phyloP scores from a whole-genome alignment of 495 filamentous ascomycete species.

The Lasiosphaeria miniovina region DNA sequence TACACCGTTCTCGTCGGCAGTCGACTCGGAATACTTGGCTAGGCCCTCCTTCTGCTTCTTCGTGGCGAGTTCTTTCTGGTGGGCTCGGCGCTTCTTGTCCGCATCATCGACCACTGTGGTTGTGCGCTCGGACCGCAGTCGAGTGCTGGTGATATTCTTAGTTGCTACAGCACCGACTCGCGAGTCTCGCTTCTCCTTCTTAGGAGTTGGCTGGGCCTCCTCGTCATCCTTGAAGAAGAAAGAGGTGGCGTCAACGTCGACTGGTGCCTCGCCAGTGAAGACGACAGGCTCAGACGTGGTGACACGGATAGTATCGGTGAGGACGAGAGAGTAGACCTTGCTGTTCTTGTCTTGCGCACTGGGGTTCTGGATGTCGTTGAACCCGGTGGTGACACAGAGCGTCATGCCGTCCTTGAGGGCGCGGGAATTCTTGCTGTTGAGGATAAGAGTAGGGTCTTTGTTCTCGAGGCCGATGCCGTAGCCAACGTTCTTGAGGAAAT shows the following conservation, averaged over 20 bases:
- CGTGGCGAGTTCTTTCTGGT: slow-evolving; percentile 83
- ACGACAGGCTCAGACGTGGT: slow-evolving; percentile 70
- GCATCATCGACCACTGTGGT: slow-evolving; percentile 85
- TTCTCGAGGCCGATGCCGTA: slow-evolving; percentile 90
- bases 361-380: slow-evolving; percentile 81
- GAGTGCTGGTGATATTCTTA: slow-evolving; percentile 90
- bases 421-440: slow-evolving; percentile 81
- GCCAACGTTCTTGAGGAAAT: slow-evolving; percentile 87
- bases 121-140: slow-evolving; percentile 84
- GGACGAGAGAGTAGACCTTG: slow-evolving; percentile 79
- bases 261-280: slow-evolving; percentile 88
- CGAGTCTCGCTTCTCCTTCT: slow-evolving; percentile 79
- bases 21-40: slow-evolving; percentile 74
- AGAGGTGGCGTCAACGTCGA: slow-evolving; percentile 84
- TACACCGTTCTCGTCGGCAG: slow-evolving; percentile 81
- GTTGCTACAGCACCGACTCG: slow-evolving; percentile 79
- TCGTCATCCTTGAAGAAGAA: slow-evolving; percentile 97
- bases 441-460: slow-evolving; percentile 71
- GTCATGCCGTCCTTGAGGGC: slow-evolving; percentile 95
- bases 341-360: slow-evolving; percentile 81
- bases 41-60: slow-evolving; percentile 90
- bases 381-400: slow-evolving; percentile 78
- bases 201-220: slow-evolving; percentile 61
- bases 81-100: slow-evolving; percentile 80
- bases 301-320: slow-evolving; percentile 91